These are phyloP conservation scores for Pulicaria dysenterica DNA, from an alignment of 129 eudicot genomes.

Conservation along the genomic window DNA sequence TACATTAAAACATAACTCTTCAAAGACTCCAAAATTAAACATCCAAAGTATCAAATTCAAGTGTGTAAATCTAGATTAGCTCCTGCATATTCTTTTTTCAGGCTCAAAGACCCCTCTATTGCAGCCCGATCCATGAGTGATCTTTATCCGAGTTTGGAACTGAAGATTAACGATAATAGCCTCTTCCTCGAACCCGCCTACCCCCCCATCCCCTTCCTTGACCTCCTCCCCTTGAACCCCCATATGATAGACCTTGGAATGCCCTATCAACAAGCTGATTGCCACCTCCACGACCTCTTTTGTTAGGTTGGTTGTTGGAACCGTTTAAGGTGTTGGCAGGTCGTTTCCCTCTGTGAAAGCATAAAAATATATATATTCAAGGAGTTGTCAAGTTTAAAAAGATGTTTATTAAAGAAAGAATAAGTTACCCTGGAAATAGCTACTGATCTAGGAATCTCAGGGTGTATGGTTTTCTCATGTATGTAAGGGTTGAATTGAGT, in stretches of 20 bases:
- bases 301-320: slow-evolving; percentile 44
- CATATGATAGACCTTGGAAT: slow-evolving; percentile 51
- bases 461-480: background rate
- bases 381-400: background rate
- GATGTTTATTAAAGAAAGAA: background rate
- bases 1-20: background rate
- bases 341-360: slow-evolving; percentile 60
- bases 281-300: slow-evolving; percentile 62
- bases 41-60: slow-evolving; percentile 8
- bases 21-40: background rate
- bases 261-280: slow-evolving; percentile 64
- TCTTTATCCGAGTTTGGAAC: background rate
- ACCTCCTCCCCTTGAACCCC: slow-evolving; percentile 58
- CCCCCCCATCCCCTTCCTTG: slow-evolving; percentile 60
- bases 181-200: slow-evolving; percentile 71
- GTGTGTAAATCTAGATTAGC: slow-evolving; percentile 19
- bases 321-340: slow-evolving; percentile 51
- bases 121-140: background rate
- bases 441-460: background rate
- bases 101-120: slow-evolving; percentile 9
- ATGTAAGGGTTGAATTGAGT: background rate
- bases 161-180: slow-evolving; percentile 37
- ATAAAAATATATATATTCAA: background rate
- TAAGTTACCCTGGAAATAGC: background rate
- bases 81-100: background rate